Conservation (phyloP, 2,329 filamentous ascomycete species). For the Lasiodiplodia hormozganensis region DNA sequence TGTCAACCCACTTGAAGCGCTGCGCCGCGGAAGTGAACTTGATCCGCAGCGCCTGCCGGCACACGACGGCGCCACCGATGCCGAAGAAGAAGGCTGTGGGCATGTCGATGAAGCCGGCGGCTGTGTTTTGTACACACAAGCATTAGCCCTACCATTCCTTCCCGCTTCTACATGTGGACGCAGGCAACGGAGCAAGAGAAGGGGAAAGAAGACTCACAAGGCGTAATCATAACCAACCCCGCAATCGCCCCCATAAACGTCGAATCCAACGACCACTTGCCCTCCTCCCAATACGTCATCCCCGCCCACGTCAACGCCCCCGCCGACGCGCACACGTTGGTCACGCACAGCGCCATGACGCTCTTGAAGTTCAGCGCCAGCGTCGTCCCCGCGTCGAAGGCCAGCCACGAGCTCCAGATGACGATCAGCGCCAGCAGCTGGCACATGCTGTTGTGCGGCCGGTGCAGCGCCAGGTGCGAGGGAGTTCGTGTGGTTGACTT, state of each 20-base stretch:
- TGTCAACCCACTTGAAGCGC: constrained; percentile 60
- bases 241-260: constrained; percentile 92
- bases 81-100: constrained; percentile 58
- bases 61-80: constrained; percentile 54
- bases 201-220: too few species aligned
- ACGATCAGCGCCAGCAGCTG: constrained; percentile 92
- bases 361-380: constrained; percentile 82
- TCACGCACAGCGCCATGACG: constrained; percentile 85
- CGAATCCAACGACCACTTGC: constrained; percentile 90
- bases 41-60: constrained; percentile 60
- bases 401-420: constrained; percentile 96
- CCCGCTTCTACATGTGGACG: too few species aligned
- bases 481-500: constrained; percentile 54
- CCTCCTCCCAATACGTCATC: constrained; percentile 79
- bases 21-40: constrained; percentile 59
- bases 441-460: constrained; percentile 90
- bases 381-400: constrained; percentile 89
- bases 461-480: constrained; percentile 83
- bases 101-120: constrained; percentile 58
- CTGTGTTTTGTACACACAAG: too few species aligned
- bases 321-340: constrained; percentile 82
- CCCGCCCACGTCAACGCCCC: constrained; percentile 90
- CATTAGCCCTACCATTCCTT: too few species aligned
- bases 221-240: constrained; percentile 86
- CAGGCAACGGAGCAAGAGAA: too few species aligned